phyloP scores from a whole-genome alignment of 2,329 filamentous ascomycete species.

The Fusarium sp. region DNA sequence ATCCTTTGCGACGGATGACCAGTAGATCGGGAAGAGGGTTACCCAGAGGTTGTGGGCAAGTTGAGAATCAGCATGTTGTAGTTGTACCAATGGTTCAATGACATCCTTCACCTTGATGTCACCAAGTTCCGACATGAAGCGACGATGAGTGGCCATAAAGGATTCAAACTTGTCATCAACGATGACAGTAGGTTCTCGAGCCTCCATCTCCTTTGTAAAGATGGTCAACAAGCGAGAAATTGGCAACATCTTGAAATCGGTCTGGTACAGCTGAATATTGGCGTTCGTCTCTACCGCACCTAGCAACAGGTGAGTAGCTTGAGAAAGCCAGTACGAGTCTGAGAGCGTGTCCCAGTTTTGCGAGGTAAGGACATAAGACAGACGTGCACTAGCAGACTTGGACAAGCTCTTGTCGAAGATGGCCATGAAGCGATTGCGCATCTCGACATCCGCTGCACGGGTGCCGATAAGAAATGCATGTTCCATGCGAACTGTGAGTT shows the following conservation, averaged over 20 bases:
- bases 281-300: conserved; percentile 89
- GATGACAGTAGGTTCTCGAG: conserved; percentile 72
- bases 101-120: conserved; percentile 90
- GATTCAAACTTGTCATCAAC: conserved; percentile 84
- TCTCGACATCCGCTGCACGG: conserved; percentile 90
- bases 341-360: conserved; percentile 98
- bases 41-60: conserved; percentile 93
- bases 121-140: conserved; percentile 85
- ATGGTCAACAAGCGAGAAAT: conserved; percentile 78
- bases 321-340: conserved; percentile 96
- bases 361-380: conserved; percentile 87
- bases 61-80: conserved; percentile 88
- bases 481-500: conserved; percentile 96
- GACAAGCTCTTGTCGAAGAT: conserved; percentile 97
- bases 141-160: conserved; percentile 80
- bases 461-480: conserved; percentile 98
- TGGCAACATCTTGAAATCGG: conserved; percentile 85
- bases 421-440: conserved; percentile 95
- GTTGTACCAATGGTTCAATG: conserved; percentile 87
- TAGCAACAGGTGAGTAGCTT: conserved; percentile 92
- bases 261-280: conserved; percentile 79
- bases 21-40: conserved; percentile 89
- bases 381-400: conserved; percentile 87
- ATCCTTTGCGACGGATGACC: conserved; percentile 88
- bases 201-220: conserved; percentile 82